phyloP scores from a whole-genome alignment of 768 basidiomycete species.

The Russula dissimulans region DNA sequence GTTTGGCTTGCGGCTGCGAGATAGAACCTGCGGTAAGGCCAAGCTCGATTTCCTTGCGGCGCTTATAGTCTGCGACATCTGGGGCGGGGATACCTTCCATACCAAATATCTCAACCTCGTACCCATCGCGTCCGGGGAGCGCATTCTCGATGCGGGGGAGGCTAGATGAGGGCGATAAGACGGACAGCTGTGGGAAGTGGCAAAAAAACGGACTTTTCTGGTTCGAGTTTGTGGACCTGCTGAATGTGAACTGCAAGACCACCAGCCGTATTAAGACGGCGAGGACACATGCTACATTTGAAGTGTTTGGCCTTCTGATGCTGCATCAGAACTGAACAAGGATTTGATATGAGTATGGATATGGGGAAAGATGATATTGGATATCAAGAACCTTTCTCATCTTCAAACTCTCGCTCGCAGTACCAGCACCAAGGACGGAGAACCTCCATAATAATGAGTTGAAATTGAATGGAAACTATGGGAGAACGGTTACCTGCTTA shows the following conservation, averaged over 20 bases:
- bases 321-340: constrained; percentile 78
- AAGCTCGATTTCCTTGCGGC: constrained; percentile 89
- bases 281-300: constrained; percentile 93
- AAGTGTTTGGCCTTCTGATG: constrained; percentile 99
- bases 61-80: constrained; percentile 92
- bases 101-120: constrained; percentile 98
- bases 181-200: neutral
- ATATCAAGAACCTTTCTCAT: constrained; percentile 78
- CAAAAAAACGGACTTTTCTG: constrained; percentile 46
- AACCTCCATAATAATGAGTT: constrained; percentile 36
- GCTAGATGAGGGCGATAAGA: constrained; percentile 28
- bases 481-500: constrained; percentile 32
- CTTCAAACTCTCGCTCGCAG: constrained; percentile 98
- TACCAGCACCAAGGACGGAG: constrained; percentile 98
- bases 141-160: constrained; percentile 93
- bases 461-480: neutral
- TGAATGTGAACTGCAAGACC: constrained; percentile 97
- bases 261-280: constrained; percentile 93
- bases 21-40: constrained; percentile 78
- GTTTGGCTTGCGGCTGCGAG: constrained; percentile 70
- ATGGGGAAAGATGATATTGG: neutral
- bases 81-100: constrained; percentile 98
- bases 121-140: constrained; percentile 90
- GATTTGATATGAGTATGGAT: neutral
- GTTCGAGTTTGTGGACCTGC: constrained; percentile 98